Conservation (phyloP, 2,329 filamentous ascomycete genomes). For the Thelonectria rubi region DNA sequence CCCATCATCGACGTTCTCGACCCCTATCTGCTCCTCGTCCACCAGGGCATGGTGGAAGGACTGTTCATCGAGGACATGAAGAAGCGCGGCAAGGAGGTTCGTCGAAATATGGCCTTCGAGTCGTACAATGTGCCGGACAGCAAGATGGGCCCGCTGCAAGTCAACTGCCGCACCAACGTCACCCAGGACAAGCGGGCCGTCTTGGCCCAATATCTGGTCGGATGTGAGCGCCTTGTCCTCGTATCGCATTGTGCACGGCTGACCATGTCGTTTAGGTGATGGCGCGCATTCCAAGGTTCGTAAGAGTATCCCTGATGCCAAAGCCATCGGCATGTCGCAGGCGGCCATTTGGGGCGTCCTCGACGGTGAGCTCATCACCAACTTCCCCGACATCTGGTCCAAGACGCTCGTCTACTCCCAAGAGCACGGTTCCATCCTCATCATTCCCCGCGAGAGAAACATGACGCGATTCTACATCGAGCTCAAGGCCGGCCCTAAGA, state of each 20-base stretch:
- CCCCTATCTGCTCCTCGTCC: constrained; percentile 67
- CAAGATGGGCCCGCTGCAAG: constrained; percentile 55
- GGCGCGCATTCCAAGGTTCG: constrained; percentile 77
- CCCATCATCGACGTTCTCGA: constrained; percentile 65
- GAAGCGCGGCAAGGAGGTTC: constrained; percentile 69
- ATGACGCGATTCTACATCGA: constrained; percentile 73
- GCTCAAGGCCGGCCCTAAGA: constrained; percentile 57
- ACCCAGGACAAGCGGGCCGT: constrained; percentile 61
- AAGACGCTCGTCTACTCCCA: constrained; percentile 76
- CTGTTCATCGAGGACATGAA: constrained; percentile 75
- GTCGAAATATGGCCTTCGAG: constrained; percentile 71
- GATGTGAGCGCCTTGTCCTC: constrained; percentile 60
- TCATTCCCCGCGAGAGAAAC: constrained; percentile 76
- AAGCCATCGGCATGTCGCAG: constrained; percentile 65
- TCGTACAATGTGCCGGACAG: constrained; percentile 59
- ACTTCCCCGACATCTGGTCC: constrained; percentile 80
- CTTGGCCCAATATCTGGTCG: constrained; percentile 71
- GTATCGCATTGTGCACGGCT: constrained; percentile 4
- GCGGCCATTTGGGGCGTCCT: constrained; percentile 73
- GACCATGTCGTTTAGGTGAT: constrained; percentile 57
- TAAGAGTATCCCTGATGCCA: constrained; percentile 65
- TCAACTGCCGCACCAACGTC: constrained; percentile 62
- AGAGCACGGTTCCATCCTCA: constrained; percentile 73
- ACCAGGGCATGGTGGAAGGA: constrained; percentile 80
- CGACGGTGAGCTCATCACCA: constrained; percentile 74